These are phyloP conservation scores for Komagataea norvegica DNA, from an alignment of 1,139 yeast species.

Conservation along the genomic window DNA sequence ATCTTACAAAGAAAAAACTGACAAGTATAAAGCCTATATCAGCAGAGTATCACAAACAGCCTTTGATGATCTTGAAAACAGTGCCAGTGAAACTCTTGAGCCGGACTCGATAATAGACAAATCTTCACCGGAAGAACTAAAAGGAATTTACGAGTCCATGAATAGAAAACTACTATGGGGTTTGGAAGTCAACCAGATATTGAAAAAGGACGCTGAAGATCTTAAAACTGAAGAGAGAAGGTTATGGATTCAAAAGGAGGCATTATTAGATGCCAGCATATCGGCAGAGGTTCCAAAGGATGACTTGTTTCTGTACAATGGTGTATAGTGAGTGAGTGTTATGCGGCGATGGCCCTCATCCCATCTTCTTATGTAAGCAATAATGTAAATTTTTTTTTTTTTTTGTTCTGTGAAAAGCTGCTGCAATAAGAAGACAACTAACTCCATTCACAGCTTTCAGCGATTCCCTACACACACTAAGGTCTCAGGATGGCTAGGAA, in stretches of 20 bases:
- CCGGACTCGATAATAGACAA: not conserved
- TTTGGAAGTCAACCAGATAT: constrained; percentile 41
- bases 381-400: not conserved
- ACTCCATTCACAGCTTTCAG: too few relatives aligned
- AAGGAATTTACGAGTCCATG: constrained; percentile 28
- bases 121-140: constrained; percentile 21
- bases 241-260: constrained; percentile 55
- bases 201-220: constrained; percentile 39
- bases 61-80: constrained; percentile 14
- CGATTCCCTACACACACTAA: too few relatives aligned
- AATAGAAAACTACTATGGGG: constrained; percentile 43
- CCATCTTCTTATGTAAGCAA: constrained; percentile 3
- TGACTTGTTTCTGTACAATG: constrained; percentile 2
- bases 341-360: constrained; percentile 2
- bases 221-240: constrained; percentile 38
- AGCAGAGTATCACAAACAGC: constrained; percentile 13
- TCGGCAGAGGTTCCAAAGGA: constrained; percentile 10
- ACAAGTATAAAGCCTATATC: constrained; percentile 13
- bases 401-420: too few relatives aligned
- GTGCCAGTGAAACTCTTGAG: not conserved
- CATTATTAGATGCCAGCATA: constrained; percentile 42
- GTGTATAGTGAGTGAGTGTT: not conserved
- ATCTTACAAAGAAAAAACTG: constrained; percentile 14
- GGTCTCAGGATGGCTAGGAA: not conserved
- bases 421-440: too few relatives aligned